These are phyloP conservation scores for Centrapalus pauciflorus DNA, from an alignment of 129 eudicot species.

Conservation along the genomic window DNA sequence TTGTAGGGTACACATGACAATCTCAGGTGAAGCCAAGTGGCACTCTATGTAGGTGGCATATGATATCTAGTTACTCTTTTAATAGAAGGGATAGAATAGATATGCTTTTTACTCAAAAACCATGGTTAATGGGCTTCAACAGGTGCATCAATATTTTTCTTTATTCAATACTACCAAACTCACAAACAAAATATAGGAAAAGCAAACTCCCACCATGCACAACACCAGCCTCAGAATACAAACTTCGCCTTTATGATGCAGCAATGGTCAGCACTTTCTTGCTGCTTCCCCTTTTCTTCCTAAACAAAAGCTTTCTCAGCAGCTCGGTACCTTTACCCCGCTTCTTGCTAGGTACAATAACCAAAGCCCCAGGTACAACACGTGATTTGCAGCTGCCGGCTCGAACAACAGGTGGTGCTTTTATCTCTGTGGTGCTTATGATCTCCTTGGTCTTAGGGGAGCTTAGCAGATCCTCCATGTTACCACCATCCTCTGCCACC, in stretches of 20 bases:
- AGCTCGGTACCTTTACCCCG: constrained; percentile 51
- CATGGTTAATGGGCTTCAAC: no score
- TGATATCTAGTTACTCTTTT: no score
- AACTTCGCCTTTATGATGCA: constrained; percentile 11
- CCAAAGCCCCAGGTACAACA: constrained; percentile 44
- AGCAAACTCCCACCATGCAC: constrained; percentile 23
- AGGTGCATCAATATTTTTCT: no score
- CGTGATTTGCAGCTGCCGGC: constrained; percentile 28
- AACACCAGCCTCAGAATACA: neutral
- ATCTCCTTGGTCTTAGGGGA: constrained; percentile 50
- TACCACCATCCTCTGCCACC: constrained; percentile 49
- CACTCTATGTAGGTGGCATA: no score
- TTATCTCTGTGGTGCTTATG: constrained; percentile 30
- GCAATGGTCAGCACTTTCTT: constrained; percentile 41
- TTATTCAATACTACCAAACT: constrained; percentile 20
- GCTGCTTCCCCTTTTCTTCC: constrained; percentile 60
- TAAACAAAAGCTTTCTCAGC: constrained; percentile 56
- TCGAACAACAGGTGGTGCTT: constrained; percentile 18
- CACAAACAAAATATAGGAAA: constrained; percentile 12
- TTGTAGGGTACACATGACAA: no score
- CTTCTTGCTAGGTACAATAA: constrained; percentile 53
- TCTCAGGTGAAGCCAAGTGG: no score
- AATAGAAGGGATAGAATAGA: no score
- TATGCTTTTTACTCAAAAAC: no score
- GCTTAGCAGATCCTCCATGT: constrained; percentile 20